Base-by-base conservation (phyloP, 164 flowering plant species). In the Chimonanthus praecox region DNA sequence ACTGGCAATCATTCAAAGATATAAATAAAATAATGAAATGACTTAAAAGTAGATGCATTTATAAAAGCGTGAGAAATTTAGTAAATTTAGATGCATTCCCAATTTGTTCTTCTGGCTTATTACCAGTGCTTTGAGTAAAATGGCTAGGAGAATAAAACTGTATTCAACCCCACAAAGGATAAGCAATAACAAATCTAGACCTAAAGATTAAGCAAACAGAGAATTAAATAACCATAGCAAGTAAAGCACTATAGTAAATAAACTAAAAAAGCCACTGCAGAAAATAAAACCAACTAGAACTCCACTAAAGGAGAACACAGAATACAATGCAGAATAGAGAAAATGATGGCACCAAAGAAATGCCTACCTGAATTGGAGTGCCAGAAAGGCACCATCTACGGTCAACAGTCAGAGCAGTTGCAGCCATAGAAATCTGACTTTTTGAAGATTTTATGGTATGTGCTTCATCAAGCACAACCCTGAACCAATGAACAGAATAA, bases 361-460 rank as follows among this genome's bases (percentile, higher is more conserved):
- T 33, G 45, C 15, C 75, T 71, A 94, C 99, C 95, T 95, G 99
- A 61, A 95, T 89, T 71, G 99, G 99, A 47, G 99, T 95, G 33
- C 99, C 99, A 72, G 99, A 93, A 66, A 95, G 97, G 82, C 98
- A 95, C 99, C 99, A 95, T n/a, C 99, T 85, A 47, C 90, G 81
- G 76, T 90, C 97, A 76, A 98, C 99, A 79, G 77, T 79, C 69
- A 95, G 80, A 49, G 97, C 94, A 84, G 97, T 82, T 73, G 98
- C 94, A 78, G 99, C 97, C 70, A 86, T 58, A 69, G 98, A 93
- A 80, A 90, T 76, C 82, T 93, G 99, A 78, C 99, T 92, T 77
- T 89, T 95, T 15, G 91, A 81, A 49, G 93, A 88, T 76, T 95
- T 95, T 64, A 95, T 95, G 6, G 92, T 94, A 77, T 95, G 99